These are phyloP conservation scores for Backusella luteola DNA, from an alignment of 192 early-diverging fungal genomes.

Conservation along the genomic window DNA sequence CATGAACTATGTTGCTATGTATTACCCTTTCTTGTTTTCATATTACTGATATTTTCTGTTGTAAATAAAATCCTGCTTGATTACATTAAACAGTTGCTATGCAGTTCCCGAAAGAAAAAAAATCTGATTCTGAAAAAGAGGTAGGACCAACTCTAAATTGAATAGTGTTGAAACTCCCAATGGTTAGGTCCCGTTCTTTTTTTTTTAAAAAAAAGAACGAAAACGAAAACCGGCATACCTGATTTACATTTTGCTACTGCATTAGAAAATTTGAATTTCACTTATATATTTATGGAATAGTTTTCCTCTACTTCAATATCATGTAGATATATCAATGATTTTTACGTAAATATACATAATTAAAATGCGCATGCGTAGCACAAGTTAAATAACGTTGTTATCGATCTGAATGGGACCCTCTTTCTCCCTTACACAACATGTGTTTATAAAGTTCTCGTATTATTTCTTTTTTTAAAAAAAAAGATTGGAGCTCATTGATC, in stretches of 20 bases:
- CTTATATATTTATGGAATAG: background rate
- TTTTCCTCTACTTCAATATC: background rate
- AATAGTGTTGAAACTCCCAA: slow-evolving; percentile 7
- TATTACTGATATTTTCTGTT: background rate
- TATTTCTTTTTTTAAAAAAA: background rate
- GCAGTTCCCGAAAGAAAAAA: background rate
- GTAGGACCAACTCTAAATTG: background rate
- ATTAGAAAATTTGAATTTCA: background rate
- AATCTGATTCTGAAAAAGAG: background rate
- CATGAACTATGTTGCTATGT: background rate
- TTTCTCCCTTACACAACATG: background rate
- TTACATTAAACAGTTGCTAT: background rate
- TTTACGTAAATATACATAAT: background rate
- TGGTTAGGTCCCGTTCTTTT: background rate
- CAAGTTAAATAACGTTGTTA: background rate
- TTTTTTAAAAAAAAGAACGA: background rate
- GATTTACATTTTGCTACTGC: background rate
- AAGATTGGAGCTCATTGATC: background rate
- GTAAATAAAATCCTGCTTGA: background rate
- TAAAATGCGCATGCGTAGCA: background rate
- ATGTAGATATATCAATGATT: background rate
- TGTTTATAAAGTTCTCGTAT: background rate
- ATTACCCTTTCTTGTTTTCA: background rate
- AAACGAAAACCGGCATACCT: background rate
- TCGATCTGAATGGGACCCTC: background rate